Evolutionary conservation across 2,329 filamentous ascomycete genomes (phyloP).

Genomic region (Hirsutella thompsonii): DNA sequence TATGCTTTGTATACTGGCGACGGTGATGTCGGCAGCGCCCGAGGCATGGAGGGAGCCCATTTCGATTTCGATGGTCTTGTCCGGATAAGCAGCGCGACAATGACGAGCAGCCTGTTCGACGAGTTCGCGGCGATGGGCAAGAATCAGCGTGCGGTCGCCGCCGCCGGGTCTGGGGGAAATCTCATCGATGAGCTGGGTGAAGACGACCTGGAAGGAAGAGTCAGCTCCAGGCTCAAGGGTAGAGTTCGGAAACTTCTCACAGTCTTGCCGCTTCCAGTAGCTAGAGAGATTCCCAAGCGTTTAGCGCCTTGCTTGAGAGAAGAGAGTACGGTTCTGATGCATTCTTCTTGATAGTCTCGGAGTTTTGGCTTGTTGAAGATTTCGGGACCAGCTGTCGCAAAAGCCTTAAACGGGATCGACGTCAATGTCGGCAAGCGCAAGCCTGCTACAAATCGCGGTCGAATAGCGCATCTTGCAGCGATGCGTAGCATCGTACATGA

Average conservation of each 20-base stretch:
- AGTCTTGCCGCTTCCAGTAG: conserved; percentile 83
- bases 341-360: conserved; percentile 82
- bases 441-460: conserved; percentile 7
- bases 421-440: conserved; percentile 4
- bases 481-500: conserved; percentile 24
- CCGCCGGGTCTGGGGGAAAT: conserved; percentile 40
- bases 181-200: conserved; percentile 84
- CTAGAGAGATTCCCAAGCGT: conserved; percentile 71
- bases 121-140: conserved; percentile 85
- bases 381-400: conserved; percentile 9
- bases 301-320: conserved; percentile 61
- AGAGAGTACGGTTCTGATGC: conserved; percentile 66
- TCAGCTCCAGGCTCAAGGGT: neutral
- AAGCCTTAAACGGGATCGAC: conserved; percentile 8
- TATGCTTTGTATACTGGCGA: conserved; percentile 83
- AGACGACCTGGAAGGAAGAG: conserved; percentile 57
- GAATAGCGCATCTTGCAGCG: conserved; percentile 14
- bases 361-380: conserved; percentile 37
- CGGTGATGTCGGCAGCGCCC: conserved; percentile 78
- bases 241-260: conserved; percentile 29
- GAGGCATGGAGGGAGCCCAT: conserved; percentile 71
- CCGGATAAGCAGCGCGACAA: conserved; percentile 68
- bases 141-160: conserved; percentile 66
- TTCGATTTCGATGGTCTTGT: conserved; percentile 75
- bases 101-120: conserved; percentile 88